phyloP scores from a whole-genome alignment of 106 monocot genomes.

The Acorus calamus region DNA sequence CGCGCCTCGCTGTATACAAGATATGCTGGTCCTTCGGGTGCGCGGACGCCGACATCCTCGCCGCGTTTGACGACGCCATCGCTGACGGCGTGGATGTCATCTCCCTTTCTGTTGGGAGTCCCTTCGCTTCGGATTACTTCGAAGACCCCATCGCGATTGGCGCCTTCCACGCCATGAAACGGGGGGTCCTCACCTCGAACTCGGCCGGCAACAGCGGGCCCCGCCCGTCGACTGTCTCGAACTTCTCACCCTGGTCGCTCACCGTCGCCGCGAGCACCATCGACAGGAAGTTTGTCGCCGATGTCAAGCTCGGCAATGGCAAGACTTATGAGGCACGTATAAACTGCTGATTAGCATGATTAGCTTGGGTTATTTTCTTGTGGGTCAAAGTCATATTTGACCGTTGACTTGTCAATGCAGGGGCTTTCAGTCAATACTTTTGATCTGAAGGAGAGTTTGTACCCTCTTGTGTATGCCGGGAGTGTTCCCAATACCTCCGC shows the following conservation, averaged over 20 bases:
- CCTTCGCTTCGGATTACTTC: background rate
- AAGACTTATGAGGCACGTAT: too few species aligned
- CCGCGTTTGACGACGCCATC: background rate
- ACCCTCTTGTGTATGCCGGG: slow-evolving; percentile 20
- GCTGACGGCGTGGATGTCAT: slow-evolving; percentile 7
- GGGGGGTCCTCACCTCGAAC: slow-evolving; percentile 4
- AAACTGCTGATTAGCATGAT: background rate
- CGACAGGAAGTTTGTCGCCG: background rate
- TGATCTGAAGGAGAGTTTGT: slow-evolving; percentile 3
- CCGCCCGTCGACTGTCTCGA: background rate
- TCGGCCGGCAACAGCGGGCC: slow-evolving; percentile 3
- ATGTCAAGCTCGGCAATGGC: background rate
- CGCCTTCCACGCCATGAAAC: background rate
- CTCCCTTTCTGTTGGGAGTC: background rate
- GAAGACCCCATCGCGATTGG: slow-evolving; percentile 4
- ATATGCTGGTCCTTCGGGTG: background rate
- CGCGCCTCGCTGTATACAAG: background rate
- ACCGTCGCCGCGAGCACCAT: background rate
- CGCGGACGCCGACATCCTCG: slow-evolving; percentile 1
- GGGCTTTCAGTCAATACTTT: slow-evolving; percentile 3
- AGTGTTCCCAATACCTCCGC: slow-evolving; percentile 10
- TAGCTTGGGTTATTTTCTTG: background rate
- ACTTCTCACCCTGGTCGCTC: slow-evolving; percentile 6
- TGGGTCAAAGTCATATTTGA: too few species aligned
- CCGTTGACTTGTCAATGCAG: background rate